These are phyloP conservation scores for Leersia perrieri DNA, from an alignment of 176 grass and related monocot species.

Conservation along the genomic window DNA sequence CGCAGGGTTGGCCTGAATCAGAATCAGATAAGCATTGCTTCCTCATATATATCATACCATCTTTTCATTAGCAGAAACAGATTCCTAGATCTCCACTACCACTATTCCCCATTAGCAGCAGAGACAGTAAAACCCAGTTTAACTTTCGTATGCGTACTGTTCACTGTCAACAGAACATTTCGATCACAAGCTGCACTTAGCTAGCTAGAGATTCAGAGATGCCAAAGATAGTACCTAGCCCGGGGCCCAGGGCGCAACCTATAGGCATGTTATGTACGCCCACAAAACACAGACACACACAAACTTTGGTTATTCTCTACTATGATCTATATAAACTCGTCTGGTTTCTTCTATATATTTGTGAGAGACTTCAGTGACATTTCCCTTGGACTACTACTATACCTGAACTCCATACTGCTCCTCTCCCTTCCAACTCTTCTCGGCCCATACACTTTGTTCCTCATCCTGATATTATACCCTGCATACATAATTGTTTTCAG, in stretches of 20 bases:
- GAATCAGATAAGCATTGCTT: not conserved
- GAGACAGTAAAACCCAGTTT: not conserved
- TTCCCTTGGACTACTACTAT: not conserved
- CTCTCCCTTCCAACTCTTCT: not conserved
- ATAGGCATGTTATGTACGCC: not conserved
- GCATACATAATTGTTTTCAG: not conserved
- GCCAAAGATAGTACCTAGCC: not conserved
- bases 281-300: not conserved
- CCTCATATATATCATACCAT: not conserved
- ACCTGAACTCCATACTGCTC: not conserved
- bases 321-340: not conserved
- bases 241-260: not conserved
- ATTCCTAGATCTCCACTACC: not conserved
- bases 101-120: not conserved
- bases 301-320: not conserved
- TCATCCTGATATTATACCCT: too few relatives aligned
- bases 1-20: not conserved
- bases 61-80: not conserved
- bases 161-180: not conserved
- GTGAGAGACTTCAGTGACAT: not conserved
- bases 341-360: not conserved
- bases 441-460: too few relatives aligned
- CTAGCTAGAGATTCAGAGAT: not conserved
- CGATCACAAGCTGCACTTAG: not conserved
- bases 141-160: constrained; percentile 3